A percentile compares a stretch with the other conserved stretches of the same genome.
Conservation (phyloP, 1,284 basidiomycete species). For the Apiotrichum siamense region DNA sequence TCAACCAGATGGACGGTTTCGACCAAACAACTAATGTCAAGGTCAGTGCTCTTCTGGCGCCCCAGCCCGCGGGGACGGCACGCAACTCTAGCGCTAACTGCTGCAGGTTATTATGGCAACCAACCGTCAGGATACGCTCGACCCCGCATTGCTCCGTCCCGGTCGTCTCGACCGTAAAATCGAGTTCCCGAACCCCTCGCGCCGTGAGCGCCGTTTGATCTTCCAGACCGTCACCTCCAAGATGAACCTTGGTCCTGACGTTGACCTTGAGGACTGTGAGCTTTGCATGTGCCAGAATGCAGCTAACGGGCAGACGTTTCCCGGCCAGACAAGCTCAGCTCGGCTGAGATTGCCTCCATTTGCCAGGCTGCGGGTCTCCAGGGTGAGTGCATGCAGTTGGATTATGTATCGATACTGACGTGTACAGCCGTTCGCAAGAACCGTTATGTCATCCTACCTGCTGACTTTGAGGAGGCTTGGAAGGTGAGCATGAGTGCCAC, state of each 20-base stretch:
- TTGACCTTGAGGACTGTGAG: slow-evolving; percentile 96
- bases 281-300: slow-evolving; percentile 17
- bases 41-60: slow-evolving; percentile 59
- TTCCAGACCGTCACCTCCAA: slow-evolving; percentile 97
- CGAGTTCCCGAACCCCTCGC: slow-evolving; percentile 91
- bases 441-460: slow-evolving; percentile 91
- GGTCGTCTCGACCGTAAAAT: slow-evolving; percentile 98
- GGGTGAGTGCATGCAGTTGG: slow-evolving; percentile 53
- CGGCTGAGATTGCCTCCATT: slow-evolving; percentile 92
- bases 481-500: slow-evolving; percentile 61
- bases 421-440: slow-evolving; percentile 86
- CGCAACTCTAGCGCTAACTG: slow-evolving; percentile 6
- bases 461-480: slow-evolving; percentile 98
- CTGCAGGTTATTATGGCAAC: slow-evolving; percentile 94
- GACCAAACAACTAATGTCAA: slow-evolving; percentile 99
- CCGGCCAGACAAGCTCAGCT: slow-evolving; percentile 89
- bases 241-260: slow-evolving; percentile 97
- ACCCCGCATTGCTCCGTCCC: slow-evolving; percentile 93
- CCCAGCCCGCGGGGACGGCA: too few relatives aligned
- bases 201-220: slow-evolving; percentile 92
- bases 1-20: slow-evolving; percentile 99
- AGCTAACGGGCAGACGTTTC: slow-evolving; percentile 67
- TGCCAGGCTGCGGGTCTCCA: slow-evolving; percentile 97
- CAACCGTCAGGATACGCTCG: slow-evolving; percentile 90
- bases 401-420: neutral